Conservation (phyloP, 805 yeast species). For the Saturnispora galanensis region DNA sequence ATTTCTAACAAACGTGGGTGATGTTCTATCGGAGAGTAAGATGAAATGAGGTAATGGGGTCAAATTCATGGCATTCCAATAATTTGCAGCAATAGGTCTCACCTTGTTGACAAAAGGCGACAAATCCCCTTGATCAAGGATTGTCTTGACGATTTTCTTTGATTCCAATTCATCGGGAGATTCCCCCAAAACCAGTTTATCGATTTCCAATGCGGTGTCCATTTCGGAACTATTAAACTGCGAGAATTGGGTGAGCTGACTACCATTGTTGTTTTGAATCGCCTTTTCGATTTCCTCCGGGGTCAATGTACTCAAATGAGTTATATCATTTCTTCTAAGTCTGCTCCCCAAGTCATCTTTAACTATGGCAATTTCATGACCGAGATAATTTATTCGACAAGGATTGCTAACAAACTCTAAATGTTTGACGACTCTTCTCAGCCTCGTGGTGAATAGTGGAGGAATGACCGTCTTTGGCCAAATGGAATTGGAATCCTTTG, state of each 20-base stretch:
- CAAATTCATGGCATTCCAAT: conserved; percentile 58
- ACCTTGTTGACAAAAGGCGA: conserved; percentile 63
- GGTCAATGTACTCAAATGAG: conserved; percentile 32
- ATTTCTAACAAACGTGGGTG: conserved; percentile 62
- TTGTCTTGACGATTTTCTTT: conserved; percentile 63
- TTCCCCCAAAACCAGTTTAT: conserved; percentile 22
- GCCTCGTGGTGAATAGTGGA: conserved; percentile 53
- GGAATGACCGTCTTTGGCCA: conserved; percentile 79
- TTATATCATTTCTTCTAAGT: conserved; percentile 59
- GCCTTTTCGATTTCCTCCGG: conserved; percentile 13
- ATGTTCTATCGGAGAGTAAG: conserved; percentile 59
- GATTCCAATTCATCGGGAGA: conserved; percentile 47
- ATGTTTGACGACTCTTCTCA: conserved; percentile 47
- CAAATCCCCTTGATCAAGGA: conserved; percentile 79
- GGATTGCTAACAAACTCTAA: conserved; percentile 67
- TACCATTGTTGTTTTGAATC: neutral
- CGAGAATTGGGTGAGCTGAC: conserved; percentile 1
- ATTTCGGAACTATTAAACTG: conserved; percentile 4
- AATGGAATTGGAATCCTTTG: conserved; percentile 47
- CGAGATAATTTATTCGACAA: conserved; percentile 59
- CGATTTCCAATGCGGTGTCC: conserved; percentile 20
- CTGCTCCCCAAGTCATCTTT: conserved; percentile 67
- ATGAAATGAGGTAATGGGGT: conserved; percentile 68
- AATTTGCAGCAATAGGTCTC: conserved; percentile 60
- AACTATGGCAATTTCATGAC: conserved; percentile 71